Evolutionary conservation across 257 asterid genomes (phyloP), one percentile per base, ranked within the genome.

Genomic region (Euphrasia confusa): DNA sequence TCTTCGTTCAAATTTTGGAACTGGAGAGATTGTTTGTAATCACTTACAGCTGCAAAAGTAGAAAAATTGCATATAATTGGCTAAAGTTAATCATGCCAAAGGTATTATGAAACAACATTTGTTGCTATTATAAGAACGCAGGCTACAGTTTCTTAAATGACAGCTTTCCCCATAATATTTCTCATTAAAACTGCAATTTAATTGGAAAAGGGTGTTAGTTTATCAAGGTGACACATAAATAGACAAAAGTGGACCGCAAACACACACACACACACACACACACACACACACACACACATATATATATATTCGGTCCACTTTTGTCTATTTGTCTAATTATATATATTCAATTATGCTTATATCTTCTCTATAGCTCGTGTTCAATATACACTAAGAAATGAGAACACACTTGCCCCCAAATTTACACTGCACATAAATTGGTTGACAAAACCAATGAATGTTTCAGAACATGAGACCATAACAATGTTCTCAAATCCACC

Each of bases 31-130:
- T 92, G 98, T 65, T 74, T 86, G 78, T 92, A 92, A 79, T 92
- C 99, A 78, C 97, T 92, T 12, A 85, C 75, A 69, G 97, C 97
- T 54, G 60, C 83, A 73, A 66, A 71, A 13, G 1, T 39, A 61
- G 4, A 42, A 42, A 54, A 24, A 18, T 17, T 10, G 15, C 67
- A 65, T n/a, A 35, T n/a, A 59, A 49, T 37, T 9, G 48, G 59
- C 18, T 65, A 32, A 55, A 28, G 61, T 60, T 60, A 58, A 62
- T 7, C 4, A 63, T 10, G 45, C 28, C 61, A 11, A 57, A 65
- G 27, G 33, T 5, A 40, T n/a, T 13, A 54, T 17, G 37, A 48
- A 39, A 27, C 28, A n/a, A 48, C 32, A 63, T 56, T 15, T 48
- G 9, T 15, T 56, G 44, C 61, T 14, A 57, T 47, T 47, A 56